Base-by-base conservation (phyloP, 768 basidiomycete species). In the Amanita phalloides region DNA sequence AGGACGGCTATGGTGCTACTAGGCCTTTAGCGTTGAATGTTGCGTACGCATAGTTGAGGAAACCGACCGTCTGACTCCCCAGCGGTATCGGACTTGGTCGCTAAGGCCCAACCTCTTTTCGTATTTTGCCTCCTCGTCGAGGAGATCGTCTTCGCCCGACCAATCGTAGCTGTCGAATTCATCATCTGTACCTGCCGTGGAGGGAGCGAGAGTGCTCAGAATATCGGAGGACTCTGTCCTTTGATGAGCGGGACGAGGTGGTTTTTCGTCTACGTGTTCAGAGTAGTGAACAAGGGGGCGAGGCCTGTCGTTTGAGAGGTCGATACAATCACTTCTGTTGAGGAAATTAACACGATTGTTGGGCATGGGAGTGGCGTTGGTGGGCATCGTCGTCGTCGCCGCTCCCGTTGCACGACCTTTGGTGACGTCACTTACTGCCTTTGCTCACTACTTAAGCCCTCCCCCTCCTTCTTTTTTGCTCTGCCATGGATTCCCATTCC, bases 71-170 rank as follows among this genome's bases (percentile, higher is more conserved):
- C 70, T 77, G 53, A 74, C 48, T 25, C 79, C 73, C 75, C 76
- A 84, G 25, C 71, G 71, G 26, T 66, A n/a, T 13, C 17, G 54
- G 41, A 64, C 69, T 58, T 74, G 71, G 10, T 68, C 60, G 50
- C 68, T 68, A 4, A 68, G 61, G 23, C 84, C 83, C 69, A 84
- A 81, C 54, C 74, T 66, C 53, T 80, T 66, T 61, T 75, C 77
- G 46, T 81, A 85, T 60, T 79, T 82, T 41, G 78, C 77, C 55
- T 84, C 82, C 59, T 84, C 74, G 54, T 88, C 81, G 0, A 73
- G 77, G 14, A 90, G 68, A 59, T 90, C 85, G 50, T 86, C 86
- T 56, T 90, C 88, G 14, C 71, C 82, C 36, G 81, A 82, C 86
- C 86, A 88, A 61, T 90, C 82, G 53, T 81, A 86, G n/a, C 78